These are phyloP conservation scores for Penicillium macrosclerotiorum DNA, from an alignment of 495 filamentous ascomycete genomes.

Conservation along the genomic window DNA sequence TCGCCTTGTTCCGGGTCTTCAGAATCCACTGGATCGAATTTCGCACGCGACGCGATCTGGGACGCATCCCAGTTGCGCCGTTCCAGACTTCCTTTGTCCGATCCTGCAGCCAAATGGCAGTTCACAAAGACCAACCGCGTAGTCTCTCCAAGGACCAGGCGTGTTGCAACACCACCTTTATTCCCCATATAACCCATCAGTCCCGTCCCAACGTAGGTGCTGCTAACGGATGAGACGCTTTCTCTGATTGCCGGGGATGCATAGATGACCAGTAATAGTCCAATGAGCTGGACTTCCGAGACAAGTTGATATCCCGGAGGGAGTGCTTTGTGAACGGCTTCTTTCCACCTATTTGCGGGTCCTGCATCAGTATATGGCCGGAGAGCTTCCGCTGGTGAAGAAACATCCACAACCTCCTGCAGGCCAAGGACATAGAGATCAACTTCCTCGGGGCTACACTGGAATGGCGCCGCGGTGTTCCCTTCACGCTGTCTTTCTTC, in stretches of 20 bases:
- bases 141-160: conserved; percentile 85
- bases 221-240: conserved; percentile 73
- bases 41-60: conserved; percentile 70
- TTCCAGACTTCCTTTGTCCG: conserved; percentile 72
- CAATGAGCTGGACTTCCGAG: conserved; percentile 80
- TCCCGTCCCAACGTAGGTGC: conserved; percentile 77
- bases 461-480: conserved; percentile 9
- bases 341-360: conserved; percentile 74
- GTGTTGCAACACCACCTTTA: conserved; percentile 82
- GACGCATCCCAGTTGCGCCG: conserved; percentile 85
- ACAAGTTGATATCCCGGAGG: conserved; percentile 74
- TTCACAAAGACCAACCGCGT: conserved; percentile 88
- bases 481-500: conserved; percentile 4
- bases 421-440: conserved; percentile 88
- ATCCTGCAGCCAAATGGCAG: conserved; percentile 83
- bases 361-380: conserved; percentile 71
- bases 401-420: conserved; percentile 89
- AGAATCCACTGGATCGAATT: conserved; percentile 68
- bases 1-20: conserved; percentile 49
- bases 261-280: conserved; percentile 81
- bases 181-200: conserved; percentile 92
- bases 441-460: conserved; percentile 54
- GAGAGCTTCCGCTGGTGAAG: conserved; percentile 60
- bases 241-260: conserved; percentile 71
- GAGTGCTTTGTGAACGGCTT: conserved; percentile 64